Base-by-base conservation (phyloP, 345 rosid species). In the Eucalyptus sp. region DNA sequence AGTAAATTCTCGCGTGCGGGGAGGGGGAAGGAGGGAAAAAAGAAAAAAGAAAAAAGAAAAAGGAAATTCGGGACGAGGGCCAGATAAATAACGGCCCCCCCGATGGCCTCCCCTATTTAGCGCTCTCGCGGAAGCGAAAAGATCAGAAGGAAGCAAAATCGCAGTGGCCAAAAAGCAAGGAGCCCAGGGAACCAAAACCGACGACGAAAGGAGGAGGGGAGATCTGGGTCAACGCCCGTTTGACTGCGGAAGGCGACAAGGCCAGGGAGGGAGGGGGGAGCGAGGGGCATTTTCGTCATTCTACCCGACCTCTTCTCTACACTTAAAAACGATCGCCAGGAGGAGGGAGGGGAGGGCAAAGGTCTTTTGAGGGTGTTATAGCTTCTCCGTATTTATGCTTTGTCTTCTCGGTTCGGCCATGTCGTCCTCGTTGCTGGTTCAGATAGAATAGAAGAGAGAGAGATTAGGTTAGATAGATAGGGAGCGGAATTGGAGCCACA, bases 181-280 rank as follows among this genome's bases (percentile, higher is more conserved):
- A 46, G 33, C 64, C 64, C 25, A 13, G 33, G 18, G 44, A 54
- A 12, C 44, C 56, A 62, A 50, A 68, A 66, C 83, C 17, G 87
- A 86, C n/a, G 88, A 90, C 88, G 88, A 88, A 37, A 88, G 43
- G 86, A 88, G 84, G 88, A 54, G 56, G 76, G 89, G 58, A 88
- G 89, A 90, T 88, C 90, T 88, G 60, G 90, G 91, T 90, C 91
- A 90, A 88, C 85, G 76, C 33, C 7, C 50, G 49, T 88, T 88
- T 90, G 91, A 90, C 91, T 60, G 60, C 48, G 25, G 41, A 27
- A 71, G 33, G 79, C 88, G 88, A 79, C 90, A 87, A 87, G n/a
- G 17, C 6, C 22, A 50, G 11, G 48, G 7, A 24, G 46, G 3
- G 25, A 8, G 11, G 2, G 2, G 5, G 18, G 33, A 2, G 16